Evolutionary conservation across 148 eudicot species (phyloP).

Genomic region (Agrostemma githago): DNA sequence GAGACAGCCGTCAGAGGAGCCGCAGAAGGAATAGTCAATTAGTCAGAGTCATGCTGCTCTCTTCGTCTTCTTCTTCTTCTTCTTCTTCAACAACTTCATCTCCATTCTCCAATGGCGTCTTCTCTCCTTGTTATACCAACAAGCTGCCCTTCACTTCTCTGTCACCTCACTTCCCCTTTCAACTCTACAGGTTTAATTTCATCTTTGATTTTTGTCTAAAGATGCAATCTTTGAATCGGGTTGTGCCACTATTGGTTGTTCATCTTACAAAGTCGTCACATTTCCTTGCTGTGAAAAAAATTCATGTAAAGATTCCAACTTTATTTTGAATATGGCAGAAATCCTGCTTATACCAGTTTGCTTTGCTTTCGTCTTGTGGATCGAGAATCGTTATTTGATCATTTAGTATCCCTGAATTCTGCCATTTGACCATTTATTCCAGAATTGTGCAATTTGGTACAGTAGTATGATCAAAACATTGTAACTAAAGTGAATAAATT

Average conservation of each 20-base stretch:
- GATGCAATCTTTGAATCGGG: background rate
- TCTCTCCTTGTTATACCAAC: background rate
- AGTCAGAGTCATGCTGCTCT: conserved; percentile 10
- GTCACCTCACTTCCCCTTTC: background rate
- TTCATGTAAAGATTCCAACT: background rate
- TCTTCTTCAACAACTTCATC: conserved; percentile 16
- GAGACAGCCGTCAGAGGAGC: background rate
- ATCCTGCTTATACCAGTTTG: background rate
- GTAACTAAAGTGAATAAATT: no score
- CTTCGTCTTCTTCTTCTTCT: conserved; percentile 11
- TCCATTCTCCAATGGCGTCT: conserved; percentile 17
- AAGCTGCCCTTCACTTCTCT: conserved; percentile 7
- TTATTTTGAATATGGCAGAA: background rate
- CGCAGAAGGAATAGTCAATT: background rate
- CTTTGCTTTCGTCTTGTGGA: background rate
- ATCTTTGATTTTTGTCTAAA: background rate
- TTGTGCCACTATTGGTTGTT: background rate
- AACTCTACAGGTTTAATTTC: conserved; percentile 14
- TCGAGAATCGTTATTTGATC: no score
- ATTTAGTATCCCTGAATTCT: background rate
- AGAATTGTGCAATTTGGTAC: background rate
- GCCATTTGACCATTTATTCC: background rate
- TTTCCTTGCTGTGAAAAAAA: background rate
- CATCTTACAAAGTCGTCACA: background rate
- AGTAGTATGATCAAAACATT: no score